Evolutionary conservation across 352 stramenopile genomes (phyloP).

Genomic region (Phytophthora macrochlamydospora): DNA sequence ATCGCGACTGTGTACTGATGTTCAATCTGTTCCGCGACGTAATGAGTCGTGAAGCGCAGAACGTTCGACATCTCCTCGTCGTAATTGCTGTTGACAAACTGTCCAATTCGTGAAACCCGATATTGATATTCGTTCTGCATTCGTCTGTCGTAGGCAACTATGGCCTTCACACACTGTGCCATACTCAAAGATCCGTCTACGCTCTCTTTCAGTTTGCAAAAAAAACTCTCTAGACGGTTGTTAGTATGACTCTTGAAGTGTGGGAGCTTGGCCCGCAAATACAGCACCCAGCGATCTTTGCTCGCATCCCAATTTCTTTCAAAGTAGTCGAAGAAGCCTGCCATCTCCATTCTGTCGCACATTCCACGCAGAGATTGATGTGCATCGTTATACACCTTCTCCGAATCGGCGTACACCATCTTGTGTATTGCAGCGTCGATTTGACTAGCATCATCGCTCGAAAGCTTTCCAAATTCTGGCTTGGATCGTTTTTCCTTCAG

Average conservation of each 20-base stretch:
- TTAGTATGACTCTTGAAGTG: constrained; percentile 41
- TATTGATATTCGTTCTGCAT: constrained; percentile 20
- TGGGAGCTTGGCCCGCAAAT: constrained; percentile 6
- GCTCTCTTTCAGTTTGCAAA: constrained; percentile 25
- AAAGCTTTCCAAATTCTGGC: constrained; percentile 20
- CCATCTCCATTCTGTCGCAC: constrained; percentile 3
- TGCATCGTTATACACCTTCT: constrained; percentile 8
- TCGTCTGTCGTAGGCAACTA: constrained; percentile 5
- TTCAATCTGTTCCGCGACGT: constrained; percentile 13
- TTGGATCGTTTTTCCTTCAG: constrained; percentile 12
- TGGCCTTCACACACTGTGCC: not conserved
- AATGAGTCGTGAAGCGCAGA: constrained; percentile 25
- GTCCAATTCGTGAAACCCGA: not conserved
- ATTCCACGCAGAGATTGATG: not conserved
- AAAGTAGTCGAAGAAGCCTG: constrained; percentile 27
- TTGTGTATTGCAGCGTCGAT: constrained; percentile 20
- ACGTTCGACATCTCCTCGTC: constrained; percentile 30
- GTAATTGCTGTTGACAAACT: constrained; percentile 12
- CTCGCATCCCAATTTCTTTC: constrained; percentile 25
- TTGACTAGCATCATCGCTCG: constrained; percentile 8
- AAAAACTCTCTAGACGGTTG: constrained; percentile 35
- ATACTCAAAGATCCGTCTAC: constrained; percentile 15
- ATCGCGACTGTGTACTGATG: not conserved
- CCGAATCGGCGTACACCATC: constrained; percentile 20
- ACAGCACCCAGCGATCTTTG: constrained; percentile 31